Evolutionary conservation across 768 basidiomycete genomes (phyloP), one percentile per base, ranked within the genome.

Genomic region (Russula dissimulans): DNA sequence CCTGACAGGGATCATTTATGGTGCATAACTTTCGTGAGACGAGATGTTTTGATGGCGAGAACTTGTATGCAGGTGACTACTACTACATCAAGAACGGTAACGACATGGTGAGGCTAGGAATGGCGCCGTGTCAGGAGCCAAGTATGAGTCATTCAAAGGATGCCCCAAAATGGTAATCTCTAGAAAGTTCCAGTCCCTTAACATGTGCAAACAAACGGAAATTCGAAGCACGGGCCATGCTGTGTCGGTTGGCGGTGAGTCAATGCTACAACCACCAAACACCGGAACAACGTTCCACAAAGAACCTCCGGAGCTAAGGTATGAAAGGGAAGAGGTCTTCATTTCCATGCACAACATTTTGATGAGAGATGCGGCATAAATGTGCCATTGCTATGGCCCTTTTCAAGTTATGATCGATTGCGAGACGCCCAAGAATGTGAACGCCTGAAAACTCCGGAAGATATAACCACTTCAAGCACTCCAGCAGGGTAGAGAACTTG

Each of bases 1-100:
- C 60, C 69, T 81, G 57, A 86, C 85, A 3, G 85, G 84, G 0
- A 85, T 79, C 47, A 78, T 84, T 11, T 81, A 82, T 66, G 80
- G 80, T 79, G 54, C 31, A 74, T 63, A 1, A 29, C 7, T 18
- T 29, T 57, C 39, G 18, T 31, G 38, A 26, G 42, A 2, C 36
- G 10, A 3, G 22, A 22, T 41, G 10, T 4, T 4, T 41, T 41
- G 14, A 8, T 42, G 42, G 34, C 36, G 5, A 26, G 29, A 11
- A n/a, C 22, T 42, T 17, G 36, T 5, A 31, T 59, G 11, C 67
- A 85, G 83, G 82, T 22, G 84, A 86, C 69, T 83, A 85, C 68
- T 86, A 81, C 70, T 85, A 77, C 64, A 76, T 85, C 65, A 76
- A 73, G 65, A 77, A 79, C 1, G 82, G 79, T 6, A 84, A 81